Percentiles rank a stretch among this genome's conserved stretches.
Evolutionary conservation across 768 basidiomycete genomes (phyloP).

Genomic region (Amanita phalloides): DNA sequence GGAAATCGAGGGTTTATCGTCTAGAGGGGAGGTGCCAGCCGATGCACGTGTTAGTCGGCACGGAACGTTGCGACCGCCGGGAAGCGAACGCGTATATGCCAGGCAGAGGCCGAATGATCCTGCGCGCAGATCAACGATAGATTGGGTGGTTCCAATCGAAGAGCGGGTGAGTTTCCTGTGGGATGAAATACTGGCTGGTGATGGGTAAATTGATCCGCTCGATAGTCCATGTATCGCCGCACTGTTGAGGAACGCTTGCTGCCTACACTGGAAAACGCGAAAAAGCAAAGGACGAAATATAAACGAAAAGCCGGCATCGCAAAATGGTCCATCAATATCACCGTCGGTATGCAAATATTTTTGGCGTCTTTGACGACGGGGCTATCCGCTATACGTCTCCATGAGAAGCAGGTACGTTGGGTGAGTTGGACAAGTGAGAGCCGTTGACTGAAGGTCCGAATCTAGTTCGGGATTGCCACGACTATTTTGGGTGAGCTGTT

Average conservation of each 20-base stretch:
- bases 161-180: conserved; percentile 4
- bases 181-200: conserved; percentile 12
- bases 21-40: background rate
- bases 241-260: conserved; percentile 42
- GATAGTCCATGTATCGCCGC: conserved; percentile 12
- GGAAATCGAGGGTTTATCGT: background rate
- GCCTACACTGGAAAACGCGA: conserved; percentile 41
- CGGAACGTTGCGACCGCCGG: background rate
- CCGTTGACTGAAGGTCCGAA: background rate
- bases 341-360: conserved; percentile 53
- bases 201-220: background rate
- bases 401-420: conserved; percentile 22
- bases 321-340: conserved; percentile 28
- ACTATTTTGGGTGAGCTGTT: conserved; percentile 23
- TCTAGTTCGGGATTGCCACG: conserved; percentile 24
- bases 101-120: conserved; percentile 11
- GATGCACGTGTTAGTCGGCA: conserved; percentile 1
- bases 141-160: conserved; percentile 28
- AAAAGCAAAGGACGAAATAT: conserved; percentile 33
- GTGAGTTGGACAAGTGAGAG: background rate
- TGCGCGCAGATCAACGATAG: conserved; percentile 21
- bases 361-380: conserved; percentile 62
- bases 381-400: conserved; percentile 36
- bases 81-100: background rate
- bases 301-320: conserved; percentile 32